Base-by-base conservation (phyloP, 2,329 filamentous ascomycete species). In the Cryoendolithus antarcticus region DNA sequence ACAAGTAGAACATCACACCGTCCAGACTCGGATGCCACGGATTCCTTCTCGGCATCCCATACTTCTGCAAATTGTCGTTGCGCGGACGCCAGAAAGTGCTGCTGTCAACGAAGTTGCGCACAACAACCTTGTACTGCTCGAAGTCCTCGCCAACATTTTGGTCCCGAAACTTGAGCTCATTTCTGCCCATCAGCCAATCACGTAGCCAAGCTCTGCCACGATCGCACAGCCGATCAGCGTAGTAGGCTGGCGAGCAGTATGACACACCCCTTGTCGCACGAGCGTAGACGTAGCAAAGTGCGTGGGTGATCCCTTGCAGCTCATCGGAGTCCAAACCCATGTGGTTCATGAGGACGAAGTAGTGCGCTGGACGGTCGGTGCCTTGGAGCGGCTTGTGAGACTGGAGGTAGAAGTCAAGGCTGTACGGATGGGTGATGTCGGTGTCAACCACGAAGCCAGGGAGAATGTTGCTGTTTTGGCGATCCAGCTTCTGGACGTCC, bases 351-450 rank as follows among this genome's bases (percentile, higher is more conserved):
- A 40, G 38, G 30, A 75, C 62, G 0, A 88, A 80, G 55, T 93
- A 93, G 54, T 91, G 86, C 0, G 82, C 82, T 0, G 85, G 81
- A 0, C 82, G 73, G 1, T 83, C 82, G 0, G 86, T 93, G 0
- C 85, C 85, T 56, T 88, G 75, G 4, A 91, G 7, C 1, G 38
- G 30, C 11, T 33, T 31, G 37, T 52, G 50, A 6, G 48, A 47
- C 15, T 48, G 47, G 2, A 51, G 43, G 31, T 37, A 51, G 41
- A 51, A 51, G 38, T 52, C 48, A 9, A 37, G 36, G 40, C 19
- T 35, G 15, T 28, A 15, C 1, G 45, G 43, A 3, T 34, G 24
- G 4, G 43, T 45, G 37, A 50, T 43, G 15, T 31, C 38, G 8
- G 9, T 5, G 31, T 52, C 45, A 4, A 52, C 43, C 0, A 49